Percentiles rank a stretch among this genome's conserved stretches.
Conservation (phyloP, 2,329 filamentous ascomycete species). For the Waltergamsia citrina region DNA sequence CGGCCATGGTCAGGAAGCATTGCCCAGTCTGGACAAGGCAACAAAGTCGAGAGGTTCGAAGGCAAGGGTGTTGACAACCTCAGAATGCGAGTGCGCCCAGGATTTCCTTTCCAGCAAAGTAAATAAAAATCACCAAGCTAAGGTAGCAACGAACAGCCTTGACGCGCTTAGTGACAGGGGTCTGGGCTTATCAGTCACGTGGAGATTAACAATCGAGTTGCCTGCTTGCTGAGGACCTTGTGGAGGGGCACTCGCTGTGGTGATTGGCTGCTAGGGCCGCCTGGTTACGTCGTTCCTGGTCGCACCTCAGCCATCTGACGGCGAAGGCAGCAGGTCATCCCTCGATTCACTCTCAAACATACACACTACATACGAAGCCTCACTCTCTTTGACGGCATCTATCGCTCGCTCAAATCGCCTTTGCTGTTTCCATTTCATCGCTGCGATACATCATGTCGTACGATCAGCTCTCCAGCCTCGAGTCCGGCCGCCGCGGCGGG, state of each 20-base stretch:
- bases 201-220: too few relatives aligned
- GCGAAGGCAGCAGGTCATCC: not conserved
- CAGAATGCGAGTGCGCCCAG: too few relatives aligned
- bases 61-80: too few relatives aligned
- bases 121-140: too few relatives aligned
- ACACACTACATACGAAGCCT: not conserved
- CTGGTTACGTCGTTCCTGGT: constrained; percentile 1
- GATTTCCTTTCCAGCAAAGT: too few relatives aligned
- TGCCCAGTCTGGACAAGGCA: constrained; percentile 22
- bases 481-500: constrained; percentile 66
- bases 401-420: not conserved
- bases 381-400: not conserved
- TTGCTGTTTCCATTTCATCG: too few relatives aligned
- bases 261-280: not conserved
- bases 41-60: too few relatives aligned
- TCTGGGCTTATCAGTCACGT: too few relatives aligned
- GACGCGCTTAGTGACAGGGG: too few relatives aligned
- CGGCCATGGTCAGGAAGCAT: constrained; percentile 42
- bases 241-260: too few relatives aligned
- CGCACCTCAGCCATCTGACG: not conserved
- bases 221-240: too few relatives aligned
- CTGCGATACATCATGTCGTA: constrained; percentile 63
- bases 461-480: constrained; percentile 74
- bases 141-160: too few relatives aligned
- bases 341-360: not conserved